phyloP scores from a whole-genome alignment of 805 yeast species.

The Naumovozyma castellii region DNA sequence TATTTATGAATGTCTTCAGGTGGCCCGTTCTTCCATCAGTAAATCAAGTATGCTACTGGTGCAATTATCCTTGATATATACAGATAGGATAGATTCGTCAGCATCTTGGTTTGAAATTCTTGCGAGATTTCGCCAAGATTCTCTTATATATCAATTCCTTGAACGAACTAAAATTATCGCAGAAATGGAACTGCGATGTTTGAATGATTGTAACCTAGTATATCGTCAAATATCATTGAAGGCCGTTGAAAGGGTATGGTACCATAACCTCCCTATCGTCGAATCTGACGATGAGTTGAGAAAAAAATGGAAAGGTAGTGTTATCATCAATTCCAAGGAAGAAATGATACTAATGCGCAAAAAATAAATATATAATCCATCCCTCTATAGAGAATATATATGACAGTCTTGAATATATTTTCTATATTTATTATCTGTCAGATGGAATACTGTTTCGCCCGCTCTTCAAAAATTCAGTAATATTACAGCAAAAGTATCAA shows the following conservation, averaged over 20 bases:
- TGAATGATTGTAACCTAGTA: slow-evolving; percentile 7
- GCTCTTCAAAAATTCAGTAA: too few relatives aligned
- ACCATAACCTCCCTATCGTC: slow-evolving; percentile 3
- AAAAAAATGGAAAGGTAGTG: slow-evolving; percentile 2
- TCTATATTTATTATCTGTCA: too few relatives aligned
- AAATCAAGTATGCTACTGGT: slow-evolving; percentile 1
- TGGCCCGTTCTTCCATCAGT: slow-evolving; percentile 3
- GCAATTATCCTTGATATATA: slow-evolving; percentile 3
- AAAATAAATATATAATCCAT: too few relatives aligned
- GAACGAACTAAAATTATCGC: slow-evolving; percentile 7
- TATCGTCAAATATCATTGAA: slow-evolving; percentile 16
- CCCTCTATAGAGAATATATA: too few relatives aligned
- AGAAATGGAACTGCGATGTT: slow-evolving; percentile 11
- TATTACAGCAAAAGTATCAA: too few relatives aligned
- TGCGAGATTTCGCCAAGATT: background rate
- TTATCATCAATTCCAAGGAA: slow-evolving; percentile 3
- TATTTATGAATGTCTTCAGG: background rate
- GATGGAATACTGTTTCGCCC: too few relatives aligned
- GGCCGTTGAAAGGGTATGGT: slow-evolving; percentile 12
- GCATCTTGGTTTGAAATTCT: slow-evolving; percentile 13
- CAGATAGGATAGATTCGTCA: slow-evolving; percentile 1
- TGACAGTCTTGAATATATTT: too few relatives aligned
- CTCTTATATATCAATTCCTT: slow-evolving; percentile 8
- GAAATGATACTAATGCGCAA: slow-evolving; percentile 10
- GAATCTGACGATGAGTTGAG: background rate